Evolutionary conservation across 768 basidiomycete genomes (phyloP).

Genomic region (Rhizopogon vulgaris): DNA sequence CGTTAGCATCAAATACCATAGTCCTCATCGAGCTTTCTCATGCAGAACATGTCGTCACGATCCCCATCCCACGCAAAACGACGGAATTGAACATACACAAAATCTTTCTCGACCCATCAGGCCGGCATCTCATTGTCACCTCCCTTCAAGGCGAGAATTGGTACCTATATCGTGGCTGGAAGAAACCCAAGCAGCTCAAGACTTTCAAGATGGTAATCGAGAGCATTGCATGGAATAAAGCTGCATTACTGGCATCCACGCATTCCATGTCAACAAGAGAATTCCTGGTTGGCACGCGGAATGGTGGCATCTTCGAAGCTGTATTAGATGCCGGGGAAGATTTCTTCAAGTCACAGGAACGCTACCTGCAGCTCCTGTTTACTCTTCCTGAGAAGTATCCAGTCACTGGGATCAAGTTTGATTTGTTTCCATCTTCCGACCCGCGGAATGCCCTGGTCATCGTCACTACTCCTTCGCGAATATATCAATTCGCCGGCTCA

Average conservation of each 20-base stretch:
- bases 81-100: constrained; percentile 75
- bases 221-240: constrained; percentile 87
- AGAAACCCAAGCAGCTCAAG: constrained; percentile 76
- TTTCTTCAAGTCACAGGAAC: constrained; percentile 85
- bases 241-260: constrained; percentile 54
- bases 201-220: constrained; percentile 84
- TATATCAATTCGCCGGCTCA: constrained; percentile 83
- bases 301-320: constrained; percentile 84
- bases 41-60: constrained; percentile 79
- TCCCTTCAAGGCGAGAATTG: constrained; percentile 89
- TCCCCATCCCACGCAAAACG: constrained; percentile 69
- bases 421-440: constrained; percentile 62
- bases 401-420: constrained; percentile 81
- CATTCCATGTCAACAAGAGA: constrained; percentile 74
- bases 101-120: constrained; percentile 89
- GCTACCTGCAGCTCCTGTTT: constrained; percentile 69
- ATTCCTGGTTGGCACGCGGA: constrained; percentile 80
- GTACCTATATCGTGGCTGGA: constrained; percentile 79
- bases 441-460: constrained; percentile 65
- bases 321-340: constrained; percentile 88
- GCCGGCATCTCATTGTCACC: constrained; percentile 82
- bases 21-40: constrained; percentile 87
- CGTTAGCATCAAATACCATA: constrained; percentile 64
- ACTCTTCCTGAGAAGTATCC: constrained; percentile 75
- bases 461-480: constrained; percentile 78